Conservation (phyloP, 169 alveolate genomes). For the Toxoplasma gondii region DNA sequence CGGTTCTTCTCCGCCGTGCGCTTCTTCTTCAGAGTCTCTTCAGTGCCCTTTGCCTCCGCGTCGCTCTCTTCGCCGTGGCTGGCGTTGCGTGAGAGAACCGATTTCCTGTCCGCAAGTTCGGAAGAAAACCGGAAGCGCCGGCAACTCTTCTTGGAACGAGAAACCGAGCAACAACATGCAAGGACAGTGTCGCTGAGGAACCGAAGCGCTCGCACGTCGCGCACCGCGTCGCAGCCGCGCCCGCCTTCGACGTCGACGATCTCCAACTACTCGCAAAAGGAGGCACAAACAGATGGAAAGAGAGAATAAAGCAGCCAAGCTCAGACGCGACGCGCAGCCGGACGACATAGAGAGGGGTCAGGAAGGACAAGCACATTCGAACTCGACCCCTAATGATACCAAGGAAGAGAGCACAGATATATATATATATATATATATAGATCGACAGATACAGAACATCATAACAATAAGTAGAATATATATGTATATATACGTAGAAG, state of each 20-base stretch:
- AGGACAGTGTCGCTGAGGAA: neutral
- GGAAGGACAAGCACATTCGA: neutral
- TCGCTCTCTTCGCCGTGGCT: neutral
- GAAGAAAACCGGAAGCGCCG: neutral
- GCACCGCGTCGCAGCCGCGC: neutral
- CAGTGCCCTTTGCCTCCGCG: neutral
- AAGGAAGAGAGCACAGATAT: no score
- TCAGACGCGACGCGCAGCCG: neutral
- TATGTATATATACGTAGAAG: no score
- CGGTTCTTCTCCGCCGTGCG: neutral
- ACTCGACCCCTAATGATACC: no score
- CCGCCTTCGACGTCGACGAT: constrained; percentile 37
- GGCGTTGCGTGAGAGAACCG: neutral
- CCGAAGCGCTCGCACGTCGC: constrained; percentile 31
- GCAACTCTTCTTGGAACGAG: neutral
- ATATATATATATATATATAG: no score
- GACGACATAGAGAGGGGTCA: neutral
- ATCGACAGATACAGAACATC: no score
- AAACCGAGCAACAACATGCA: constrained; percentile 2
- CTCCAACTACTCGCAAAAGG: neutral
- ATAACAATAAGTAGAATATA: no score
- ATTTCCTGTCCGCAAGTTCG: neutral
- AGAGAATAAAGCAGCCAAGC: neutral
- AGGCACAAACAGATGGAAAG: neutral
- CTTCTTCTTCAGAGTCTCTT: neutral